Evolutionary conservation across 331 rosid genomes (phyloP).

Genomic region (Malus hybrid): DNA sequence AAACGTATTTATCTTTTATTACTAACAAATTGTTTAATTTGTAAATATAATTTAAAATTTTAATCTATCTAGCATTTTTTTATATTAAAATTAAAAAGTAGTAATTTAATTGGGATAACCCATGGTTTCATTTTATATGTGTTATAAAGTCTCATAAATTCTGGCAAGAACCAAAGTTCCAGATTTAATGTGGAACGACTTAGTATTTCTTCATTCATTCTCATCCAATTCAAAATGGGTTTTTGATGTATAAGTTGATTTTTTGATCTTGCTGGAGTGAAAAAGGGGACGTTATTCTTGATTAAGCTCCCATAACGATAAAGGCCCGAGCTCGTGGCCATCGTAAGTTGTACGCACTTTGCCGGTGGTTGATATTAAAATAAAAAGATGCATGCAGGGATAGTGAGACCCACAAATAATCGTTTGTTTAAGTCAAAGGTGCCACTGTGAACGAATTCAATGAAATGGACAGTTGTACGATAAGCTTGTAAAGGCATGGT

Average conservation of each 20-base stretch:
- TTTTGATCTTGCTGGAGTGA: not conserved
- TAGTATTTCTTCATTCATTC: conserved; percentile 8
- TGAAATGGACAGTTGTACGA: too few relatives aligned
- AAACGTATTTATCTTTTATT: too few relatives aligned
- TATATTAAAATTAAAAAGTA: too few relatives aligned
- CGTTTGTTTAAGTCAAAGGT: too few relatives aligned
- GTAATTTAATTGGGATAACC: not conserved
- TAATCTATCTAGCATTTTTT: not conserved
- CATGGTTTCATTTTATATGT: not conserved
- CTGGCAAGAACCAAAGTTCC: not conserved
- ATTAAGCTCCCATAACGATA: too few relatives aligned
- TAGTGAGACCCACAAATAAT: too few relatives aligned
- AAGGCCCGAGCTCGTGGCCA: not conserved
- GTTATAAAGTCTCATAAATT: not conserved
- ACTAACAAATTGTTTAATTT: too few relatives aligned
- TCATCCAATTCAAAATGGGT: not conserved
- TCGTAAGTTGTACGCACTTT: not conserved
- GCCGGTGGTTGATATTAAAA: not conserved
- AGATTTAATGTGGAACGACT: not conserved
- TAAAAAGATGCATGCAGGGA: too few relatives aligned
- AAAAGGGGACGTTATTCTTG: too few relatives aligned
- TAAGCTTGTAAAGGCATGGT: too few relatives aligned
- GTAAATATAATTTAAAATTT: too few relatives aligned
- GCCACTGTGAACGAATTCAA: too few relatives aligned
- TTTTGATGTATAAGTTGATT: not conserved